Evolutionary conservation across 495 filamentous ascomycete species (phyloP).

Genomic region (Aspergillus incahuasiensis): DNA sequence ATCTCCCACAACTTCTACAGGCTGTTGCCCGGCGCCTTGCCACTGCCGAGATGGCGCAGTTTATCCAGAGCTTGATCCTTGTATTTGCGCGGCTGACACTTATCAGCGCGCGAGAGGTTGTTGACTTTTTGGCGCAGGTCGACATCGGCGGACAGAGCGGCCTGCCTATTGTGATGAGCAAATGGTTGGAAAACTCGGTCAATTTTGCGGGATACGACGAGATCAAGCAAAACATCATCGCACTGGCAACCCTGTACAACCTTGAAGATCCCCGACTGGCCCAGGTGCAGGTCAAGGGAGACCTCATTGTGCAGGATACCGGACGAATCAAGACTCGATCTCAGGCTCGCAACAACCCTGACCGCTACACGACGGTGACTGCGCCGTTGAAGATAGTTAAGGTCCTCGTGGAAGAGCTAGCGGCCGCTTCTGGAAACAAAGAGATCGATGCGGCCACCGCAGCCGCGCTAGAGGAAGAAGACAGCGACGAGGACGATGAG

Average conservation of each 20-base stretch:
- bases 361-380: constrained; percentile 81
- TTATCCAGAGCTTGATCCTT: constrained; percentile 89
- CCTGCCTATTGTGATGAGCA: constrained; percentile 79
- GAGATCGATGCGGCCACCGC: constrained; percentile 52
- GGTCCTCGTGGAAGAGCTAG: constrained; percentile 85
- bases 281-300: constrained; percentile 81
- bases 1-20: constrained; percentile 79
- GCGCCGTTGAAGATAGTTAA: constrained; percentile 94
- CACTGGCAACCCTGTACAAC: constrained; percentile 81
- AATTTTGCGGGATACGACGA: constrained; percentile 96
- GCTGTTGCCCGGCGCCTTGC: constrained; percentile 84
- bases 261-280: constrained; percentile 77
- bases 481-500: constrained; percentile 60
- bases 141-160: constrained; percentile 68
- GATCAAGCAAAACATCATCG: constrained; percentile 92
- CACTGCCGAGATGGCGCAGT: constrained; percentile 72
- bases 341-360: constrained; percentile 76
- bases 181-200: constrained; percentile 95
- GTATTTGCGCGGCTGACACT: constrained; percentile 91
- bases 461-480: constrained; percentile 50
- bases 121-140: constrained; percentile 83
- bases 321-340: constrained; percentile 91
- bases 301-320: constrained; percentile 75
- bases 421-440: constrained; percentile 51
- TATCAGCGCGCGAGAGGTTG: constrained; percentile 78